phyloP scores from a whole-genome alignment of 495 filamentous ascomycete genomes.

The Platismatia glauca region DNA sequence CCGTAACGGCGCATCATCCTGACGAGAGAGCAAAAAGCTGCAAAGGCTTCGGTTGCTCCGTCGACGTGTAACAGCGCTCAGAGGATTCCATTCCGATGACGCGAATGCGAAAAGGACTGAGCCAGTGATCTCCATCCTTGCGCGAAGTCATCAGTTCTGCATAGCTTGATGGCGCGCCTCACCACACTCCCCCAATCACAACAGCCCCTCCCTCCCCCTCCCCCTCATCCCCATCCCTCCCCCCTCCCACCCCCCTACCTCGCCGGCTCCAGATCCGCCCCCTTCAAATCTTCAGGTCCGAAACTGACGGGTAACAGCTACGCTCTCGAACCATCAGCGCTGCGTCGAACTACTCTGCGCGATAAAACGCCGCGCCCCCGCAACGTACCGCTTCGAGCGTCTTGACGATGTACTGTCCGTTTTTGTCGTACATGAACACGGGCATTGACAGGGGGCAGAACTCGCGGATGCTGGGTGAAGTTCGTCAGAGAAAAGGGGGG shows the following conservation, averaged over 20 bases:
- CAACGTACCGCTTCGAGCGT: slow-evolving; percentile 60
- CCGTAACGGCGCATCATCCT: too few species aligned
- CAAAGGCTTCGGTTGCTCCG: too few species aligned
- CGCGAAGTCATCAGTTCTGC: too few species aligned
- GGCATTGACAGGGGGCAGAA: slow-evolving; percentile 60
- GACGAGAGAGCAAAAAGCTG: too few species aligned
- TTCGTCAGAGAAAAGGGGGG: neutral
- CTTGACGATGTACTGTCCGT: slow-evolving; percentile 58
- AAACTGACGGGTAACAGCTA: slow-evolving; percentile 24
- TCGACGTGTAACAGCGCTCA: too few species aligned
- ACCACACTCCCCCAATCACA: neutral
- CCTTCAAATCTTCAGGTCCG: slow-evolving; percentile 20
- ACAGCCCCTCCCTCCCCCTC: neutral
- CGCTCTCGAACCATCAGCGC: neutral
- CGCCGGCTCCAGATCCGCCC: neutral
- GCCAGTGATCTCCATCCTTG: too few species aligned
- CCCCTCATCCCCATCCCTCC: neutral
- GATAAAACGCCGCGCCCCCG: too few species aligned
- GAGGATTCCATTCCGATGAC: too few species aligned
- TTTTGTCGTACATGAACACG: slow-evolving; percentile 84
- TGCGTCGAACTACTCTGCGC: neutral
- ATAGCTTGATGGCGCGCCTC: too few species aligned
- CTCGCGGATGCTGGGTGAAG: slow-evolving; percentile 56
- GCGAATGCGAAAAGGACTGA: too few species aligned
- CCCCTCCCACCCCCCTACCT: neutral